Conservation (phyloP, 2,329 filamentous ascomycete species). For the Epichloe brachyelytri region DNA sequence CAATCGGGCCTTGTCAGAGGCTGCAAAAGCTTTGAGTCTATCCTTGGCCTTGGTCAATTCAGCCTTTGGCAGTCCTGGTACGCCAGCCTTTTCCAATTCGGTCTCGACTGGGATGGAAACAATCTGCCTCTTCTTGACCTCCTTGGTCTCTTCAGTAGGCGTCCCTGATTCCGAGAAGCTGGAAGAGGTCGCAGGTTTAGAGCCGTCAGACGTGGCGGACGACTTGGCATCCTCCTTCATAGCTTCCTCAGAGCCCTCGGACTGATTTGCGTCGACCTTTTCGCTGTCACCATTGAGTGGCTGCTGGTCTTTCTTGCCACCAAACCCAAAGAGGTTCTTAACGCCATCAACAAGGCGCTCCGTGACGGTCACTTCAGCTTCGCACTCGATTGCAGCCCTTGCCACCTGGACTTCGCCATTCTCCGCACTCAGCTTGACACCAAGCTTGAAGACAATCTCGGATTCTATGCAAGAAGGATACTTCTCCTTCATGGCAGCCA, state of each 20-base stretch:
- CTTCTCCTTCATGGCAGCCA: slow-evolving; percentile 65
- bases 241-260: slow-evolving; percentile 22
- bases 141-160: slow-evolving; percentile 32
- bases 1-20: slow-evolving; percentile 65
- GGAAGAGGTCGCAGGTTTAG: slow-evolving; percentile 16
- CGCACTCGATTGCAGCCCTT: slow-evolving; percentile 71
- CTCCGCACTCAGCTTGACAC: slow-evolving; percentile 55
- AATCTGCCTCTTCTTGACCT: slow-evolving; percentile 47
- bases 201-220: slow-evolving; percentile 8
- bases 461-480: slow-evolving; percentile 58
- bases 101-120: slow-evolving; percentile 40
- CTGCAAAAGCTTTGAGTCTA: slow-evolving; percentile 71
- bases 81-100: slow-evolving; percentile 35
- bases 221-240: slow-evolving; percentile 28
- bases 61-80: slow-evolving; percentile 33
- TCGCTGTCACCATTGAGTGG: slow-evolving; percentile 53
- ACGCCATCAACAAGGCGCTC: slow-evolving; percentile 82
- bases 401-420: slow-evolving; percentile 71
- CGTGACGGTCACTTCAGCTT: slow-evolving; percentile 59
- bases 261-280: slow-evolving; percentile 24
- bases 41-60: slow-evolving; percentile 45
- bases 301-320: slow-evolving; percentile 72
- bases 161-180: slow-evolving; percentile 30
- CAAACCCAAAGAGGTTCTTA: slow-evolving; percentile 92
- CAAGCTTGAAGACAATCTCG: slow-evolving; percentile 71